Percentiles rank a stretch among this genome's conserved stretches.
Conservation (phyloP, 164 flowering plant species). For the Hamamelis virginiana region DNA sequence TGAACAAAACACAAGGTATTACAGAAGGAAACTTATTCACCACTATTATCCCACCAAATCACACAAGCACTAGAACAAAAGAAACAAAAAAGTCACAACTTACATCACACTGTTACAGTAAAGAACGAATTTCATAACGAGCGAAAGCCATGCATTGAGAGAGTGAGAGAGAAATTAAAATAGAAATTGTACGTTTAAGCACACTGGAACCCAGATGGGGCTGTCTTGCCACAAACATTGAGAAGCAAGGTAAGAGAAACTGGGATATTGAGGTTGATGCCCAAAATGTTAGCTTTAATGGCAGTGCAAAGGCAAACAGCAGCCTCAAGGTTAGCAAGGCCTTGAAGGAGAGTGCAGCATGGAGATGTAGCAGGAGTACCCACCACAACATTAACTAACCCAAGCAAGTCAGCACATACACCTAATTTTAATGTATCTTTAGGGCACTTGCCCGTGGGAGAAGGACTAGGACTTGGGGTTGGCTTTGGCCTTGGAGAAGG, state of each 20-base stretch:
- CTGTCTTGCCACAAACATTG: constrained; percentile 49
- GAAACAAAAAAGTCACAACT: background rate
- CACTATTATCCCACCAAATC: background rate
- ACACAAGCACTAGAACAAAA: background rate
- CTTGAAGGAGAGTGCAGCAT: constrained; percentile 61
- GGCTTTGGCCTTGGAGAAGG: constrained; percentile 31
- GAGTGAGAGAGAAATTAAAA: background rate
- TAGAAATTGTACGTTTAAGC: constrained; percentile 26
- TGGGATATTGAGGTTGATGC: constrained; percentile 56
- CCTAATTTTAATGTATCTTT: constrained; percentile 54
- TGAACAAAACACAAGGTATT: background rate
- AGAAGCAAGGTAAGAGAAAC: constrained; percentile 60
- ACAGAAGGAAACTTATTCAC: constrained; percentile 6
- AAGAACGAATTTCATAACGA: background rate
- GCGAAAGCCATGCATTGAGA: background rate
- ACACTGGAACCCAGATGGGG: constrained; percentile 59
- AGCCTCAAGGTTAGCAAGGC: constrained; percentile 65
- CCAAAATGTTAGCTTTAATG: constrained; percentile 57
- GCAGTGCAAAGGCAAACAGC: constrained; percentile 76
- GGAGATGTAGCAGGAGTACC: constrained; percentile 49
- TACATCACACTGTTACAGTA: background rate
- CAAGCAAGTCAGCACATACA: constrained; percentile 48
- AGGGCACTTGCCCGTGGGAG: constrained; percentile 34
- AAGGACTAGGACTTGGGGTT: constrained; percentile 14
- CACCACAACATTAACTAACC: constrained; percentile 32